phyloP scores from a whole-genome alignment of 2,329 filamentous ascomycete genomes.

The Sclerotiophoma versabilis region DNA sequence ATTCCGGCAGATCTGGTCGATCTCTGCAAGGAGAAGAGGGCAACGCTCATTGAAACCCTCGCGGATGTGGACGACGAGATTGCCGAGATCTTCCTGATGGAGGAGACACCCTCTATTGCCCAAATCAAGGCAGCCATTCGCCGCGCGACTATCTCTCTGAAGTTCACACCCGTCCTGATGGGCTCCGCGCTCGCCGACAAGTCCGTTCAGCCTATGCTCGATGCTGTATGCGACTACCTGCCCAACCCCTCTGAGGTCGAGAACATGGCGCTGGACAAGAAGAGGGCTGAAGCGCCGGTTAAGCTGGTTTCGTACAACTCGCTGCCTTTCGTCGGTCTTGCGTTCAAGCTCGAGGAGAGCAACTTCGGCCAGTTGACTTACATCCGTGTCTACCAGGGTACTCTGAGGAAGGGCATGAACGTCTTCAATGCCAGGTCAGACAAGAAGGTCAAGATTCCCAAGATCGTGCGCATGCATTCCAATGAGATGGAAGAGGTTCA shows the following conservation, averaged over 20 bases:
- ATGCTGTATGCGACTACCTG: conserved; percentile 94
- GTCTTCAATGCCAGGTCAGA: conserved; percentile 93
- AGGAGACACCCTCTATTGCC: conserved; percentile 75
- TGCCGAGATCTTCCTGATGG: conserved; percentile 91
- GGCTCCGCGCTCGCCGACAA: conserved; percentile 95
- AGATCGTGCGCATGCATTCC: conserved; percentile 99
- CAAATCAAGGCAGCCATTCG: conserved; percentile 95
- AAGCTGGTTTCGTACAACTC: conserved; percentile 93
- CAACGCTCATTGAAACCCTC: conserved; percentile 88
- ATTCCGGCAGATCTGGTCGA: conserved; percentile 80
- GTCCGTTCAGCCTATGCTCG: conserved; percentile 93
- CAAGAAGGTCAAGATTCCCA: conserved; percentile 95
- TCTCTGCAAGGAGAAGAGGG: conserved; percentile 82
- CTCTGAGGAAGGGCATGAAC: conserved; percentile 84
- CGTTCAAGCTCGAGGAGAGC: conserved; percentile 99
- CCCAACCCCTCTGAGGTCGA: conserved; percentile 89
- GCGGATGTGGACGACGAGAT: conserved; percentile 99
- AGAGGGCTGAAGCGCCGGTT: conserved; percentile 78
- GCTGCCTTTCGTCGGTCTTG: conserved; percentile 90
- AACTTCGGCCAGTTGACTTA: conserved; percentile 99
- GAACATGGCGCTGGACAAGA: conserved; percentile 87
- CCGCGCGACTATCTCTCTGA: conserved; percentile 83
- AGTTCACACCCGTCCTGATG: conserved; percentile 96
- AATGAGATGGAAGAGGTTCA: conserved; percentile 98
- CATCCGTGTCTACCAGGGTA: conserved; percentile 96